Percentiles rank a stretch among this genome's conserved stretches.
phyloP scores from a whole-genome alignment of 306 rosid genomes.

The Dalbergia cochinchinensis region DNA sequence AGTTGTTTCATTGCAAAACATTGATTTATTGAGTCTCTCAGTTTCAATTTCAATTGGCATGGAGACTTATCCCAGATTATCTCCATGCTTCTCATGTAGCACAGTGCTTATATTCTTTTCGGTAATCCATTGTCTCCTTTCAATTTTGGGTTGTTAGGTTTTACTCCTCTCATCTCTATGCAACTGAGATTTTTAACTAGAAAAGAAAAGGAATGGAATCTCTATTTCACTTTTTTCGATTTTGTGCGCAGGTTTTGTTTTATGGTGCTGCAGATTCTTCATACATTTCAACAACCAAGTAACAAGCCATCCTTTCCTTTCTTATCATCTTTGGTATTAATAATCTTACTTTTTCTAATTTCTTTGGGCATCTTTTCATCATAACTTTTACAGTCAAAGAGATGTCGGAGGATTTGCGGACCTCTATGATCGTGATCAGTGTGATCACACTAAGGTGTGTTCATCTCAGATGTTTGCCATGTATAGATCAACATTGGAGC shows the following conservation, averaged over 20 bases:
- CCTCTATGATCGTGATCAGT: constrained; percentile 60
- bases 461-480: constrained; percentile 27
- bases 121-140: constrained; percentile 45
- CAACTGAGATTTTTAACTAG: not conserved
- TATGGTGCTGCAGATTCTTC: constrained; percentile 50
- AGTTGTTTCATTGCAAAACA: constrained; percentile 3
- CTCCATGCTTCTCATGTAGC: constrained; percentile 38
- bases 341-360: constrained; percentile 15
- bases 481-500: constrained; percentile 3
- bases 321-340: not conserved
- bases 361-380: constrained; percentile 16
- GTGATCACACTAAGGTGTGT: constrained; percentile 60
- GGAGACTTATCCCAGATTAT: constrained; percentile 29
- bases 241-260: constrained; percentile 60
- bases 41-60: constrained; percentile 24
- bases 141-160: constrained; percentile 32
- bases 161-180: constrained; percentile 17
- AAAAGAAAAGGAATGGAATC: not conserved
- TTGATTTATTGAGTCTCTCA: constrained; percentile 18
- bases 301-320: constrained; percentile 32
- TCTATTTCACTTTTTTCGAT: not conserved
- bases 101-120: constrained; percentile 48
- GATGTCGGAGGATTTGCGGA: constrained; percentile 38
- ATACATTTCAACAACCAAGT: constrained; percentile 58
- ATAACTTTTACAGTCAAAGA: constrained; percentile 37